Conservation (phyloP, 371 early-diverging fungal genomes). For the Rhizopus delemar region DNA sequence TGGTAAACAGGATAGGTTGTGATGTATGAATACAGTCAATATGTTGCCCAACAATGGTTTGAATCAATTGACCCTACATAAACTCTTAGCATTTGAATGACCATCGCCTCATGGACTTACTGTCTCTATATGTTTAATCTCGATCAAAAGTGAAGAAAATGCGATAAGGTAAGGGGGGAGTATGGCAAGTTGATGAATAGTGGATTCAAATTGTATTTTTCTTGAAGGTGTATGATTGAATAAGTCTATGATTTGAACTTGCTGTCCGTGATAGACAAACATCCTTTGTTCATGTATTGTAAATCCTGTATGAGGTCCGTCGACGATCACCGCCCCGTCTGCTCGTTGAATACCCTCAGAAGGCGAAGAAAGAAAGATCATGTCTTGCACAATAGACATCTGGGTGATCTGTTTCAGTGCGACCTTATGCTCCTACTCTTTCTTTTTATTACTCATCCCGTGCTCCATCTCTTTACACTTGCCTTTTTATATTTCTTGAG, state of each 20-base stretch:
- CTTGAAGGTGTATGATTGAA: conserved; percentile 6
- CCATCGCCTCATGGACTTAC: conserved; percentile 20
- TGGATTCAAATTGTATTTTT: conserved; percentile 32
- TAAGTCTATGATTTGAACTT: conserved; percentile 9
- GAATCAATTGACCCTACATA: conserved; percentile 22
- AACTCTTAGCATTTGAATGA: too few relatives aligned
- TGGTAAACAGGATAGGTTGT: conserved; percentile 19
- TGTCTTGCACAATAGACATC: background rate
- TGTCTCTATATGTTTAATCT: conserved; percentile 39
- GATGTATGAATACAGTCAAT: conserved; percentile 14
- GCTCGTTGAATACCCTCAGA: background rate
- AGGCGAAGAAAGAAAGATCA: background rate
- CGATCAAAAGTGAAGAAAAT: conserved; percentile 36
- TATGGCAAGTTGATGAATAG: conserved; percentile 17
- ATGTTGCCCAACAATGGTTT: conserved; percentile 16
- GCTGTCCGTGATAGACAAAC: conserved; percentile 9
- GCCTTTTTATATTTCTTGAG: background rate
- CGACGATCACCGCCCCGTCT: background rate
- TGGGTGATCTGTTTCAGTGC: background rate
- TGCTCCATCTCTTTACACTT: background rate
- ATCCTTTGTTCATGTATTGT: background rate
- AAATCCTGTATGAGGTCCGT: conserved; percentile 1
- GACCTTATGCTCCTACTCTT: too few relatives aligned
- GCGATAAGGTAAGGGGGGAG: conserved; percentile 39
- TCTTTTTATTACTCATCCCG: background rate